Conservation (phyloP, 352 stramenopile species). For the Globisporangium recalcitrans region DNA sequence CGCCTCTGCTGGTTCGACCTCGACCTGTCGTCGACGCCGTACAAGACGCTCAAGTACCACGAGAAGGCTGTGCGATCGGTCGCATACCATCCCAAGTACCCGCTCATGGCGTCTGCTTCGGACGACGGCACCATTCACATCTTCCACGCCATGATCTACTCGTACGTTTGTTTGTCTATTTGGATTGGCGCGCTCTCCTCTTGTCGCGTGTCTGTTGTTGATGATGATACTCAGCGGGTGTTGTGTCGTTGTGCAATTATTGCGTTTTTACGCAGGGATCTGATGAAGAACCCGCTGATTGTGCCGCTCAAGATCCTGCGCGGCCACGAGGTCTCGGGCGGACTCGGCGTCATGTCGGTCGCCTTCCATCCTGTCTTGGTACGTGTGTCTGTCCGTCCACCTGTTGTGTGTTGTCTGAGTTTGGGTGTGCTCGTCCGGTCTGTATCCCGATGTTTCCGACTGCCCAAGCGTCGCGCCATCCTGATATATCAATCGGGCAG, state of each 20-base stretch:
- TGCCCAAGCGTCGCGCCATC: background rate
- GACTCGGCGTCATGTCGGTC: slow-evolving; percentile 93
- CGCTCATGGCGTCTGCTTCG: slow-evolving; percentile 97
- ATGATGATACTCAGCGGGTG: background rate
- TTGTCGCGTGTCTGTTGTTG: slow-evolving; percentile 2
- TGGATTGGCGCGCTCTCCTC: background rate
- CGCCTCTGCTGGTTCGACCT: slow-evolving; percentile 99
- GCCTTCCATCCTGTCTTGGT: slow-evolving; percentile 97
- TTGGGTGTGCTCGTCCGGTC: background rate
- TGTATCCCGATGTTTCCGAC: background rate
- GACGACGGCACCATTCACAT: slow-evolving; percentile 99
- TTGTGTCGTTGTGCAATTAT: background rate
- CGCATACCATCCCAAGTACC: slow-evolving; percentile 94
- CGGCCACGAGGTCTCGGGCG: slow-evolving; percentile 90
- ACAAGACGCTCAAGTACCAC: slow-evolving; percentile 99
- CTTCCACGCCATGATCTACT: slow-evolving; percentile 99
- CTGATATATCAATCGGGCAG: background rate
- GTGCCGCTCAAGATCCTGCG: slow-evolving; percentile 99
- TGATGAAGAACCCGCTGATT: slow-evolving; percentile 99
- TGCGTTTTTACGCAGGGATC: slow-evolving; percentile 63
- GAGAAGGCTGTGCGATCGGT: slow-evolving; percentile 95
- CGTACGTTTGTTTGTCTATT: slow-evolving; percentile 49
- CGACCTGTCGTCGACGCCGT: slow-evolving; percentile 96
- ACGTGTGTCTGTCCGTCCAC: slow-evolving; percentile 13
- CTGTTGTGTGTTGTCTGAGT: background rate